Base-by-base conservation (phyloP, 768 basidiomycete genomes). In the Chalciporus pseudorubinellus region DNA sequence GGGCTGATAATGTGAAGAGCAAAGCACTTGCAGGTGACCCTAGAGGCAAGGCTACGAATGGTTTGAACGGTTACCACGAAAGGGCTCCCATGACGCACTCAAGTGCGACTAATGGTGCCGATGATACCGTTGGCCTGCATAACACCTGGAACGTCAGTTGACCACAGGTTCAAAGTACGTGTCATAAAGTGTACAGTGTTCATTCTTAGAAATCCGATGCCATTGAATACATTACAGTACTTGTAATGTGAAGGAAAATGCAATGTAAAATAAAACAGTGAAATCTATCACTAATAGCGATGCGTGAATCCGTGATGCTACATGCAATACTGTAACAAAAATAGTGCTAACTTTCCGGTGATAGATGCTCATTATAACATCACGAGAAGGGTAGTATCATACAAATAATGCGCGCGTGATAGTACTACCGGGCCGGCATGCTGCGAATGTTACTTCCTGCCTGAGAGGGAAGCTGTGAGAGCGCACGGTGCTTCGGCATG, bases 1-100 rank as follows among this genome's bases (percentile, higher is more conserved):
- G 97, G 18, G 86, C 87, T 33, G 95, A 98, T 63, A 89, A 90
- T 61, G 79, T 80, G 22, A 87, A 92, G 67, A 70, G 72, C 20
- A 85, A 85, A 70, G 61, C 53, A 44, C 42, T 50, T 24, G 58
- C 66, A 21, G 67, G 67, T n/a, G 69, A 62, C 31, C 38, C 66
- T 6, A 71, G 68, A 21, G 60, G 67, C 18, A 74, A 74, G 46
- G 66, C 64, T 18, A 38, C 50, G 19, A 72, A 66, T 22, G 52
- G 52, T 38, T 36, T 48, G 16, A 60, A 60, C 39, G 56, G 46
- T 14, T 41, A 52, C 28, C 57, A 64, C 39, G 59, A 54, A 36
- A 60, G 51, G 50, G 61, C 62, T 52, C 55, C 53, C 9, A 52
- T 56, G 45, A 60, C 67, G 24, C 65, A 65, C 8, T 66, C 74